phyloP scores from a whole-genome alignment of 768 basidiomycete genomes.

The Termitomyces sp. region DNA sequence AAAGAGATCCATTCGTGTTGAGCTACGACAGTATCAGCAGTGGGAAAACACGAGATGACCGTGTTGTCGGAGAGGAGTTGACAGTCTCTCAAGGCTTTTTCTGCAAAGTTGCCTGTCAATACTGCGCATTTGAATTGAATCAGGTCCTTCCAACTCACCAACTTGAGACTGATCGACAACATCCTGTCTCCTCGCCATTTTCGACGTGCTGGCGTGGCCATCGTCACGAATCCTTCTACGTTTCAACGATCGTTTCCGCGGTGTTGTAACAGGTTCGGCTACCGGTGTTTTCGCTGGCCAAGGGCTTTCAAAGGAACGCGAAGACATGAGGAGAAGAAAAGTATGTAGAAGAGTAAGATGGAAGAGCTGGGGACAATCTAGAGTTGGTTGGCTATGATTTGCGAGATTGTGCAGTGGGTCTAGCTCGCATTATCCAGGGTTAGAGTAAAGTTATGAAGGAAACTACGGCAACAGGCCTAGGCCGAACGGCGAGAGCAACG shows the following conservation, averaged over 20 bases:
- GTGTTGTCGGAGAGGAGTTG: slow-evolving; percentile 61
- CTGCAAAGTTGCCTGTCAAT: slow-evolving; percentile 17
- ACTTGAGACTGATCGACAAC: slow-evolving; percentile 34
- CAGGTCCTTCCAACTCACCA: slow-evolving; percentile 17
- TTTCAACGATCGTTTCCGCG: slow-evolving; percentile 24
- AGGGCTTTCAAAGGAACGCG: slow-evolving; percentile 28
- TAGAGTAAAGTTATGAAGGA: slow-evolving; percentile 7
- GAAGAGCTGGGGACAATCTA: slow-evolving; percentile 19
- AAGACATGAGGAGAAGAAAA: slow-evolving; percentile 28
- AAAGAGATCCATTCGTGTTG: slow-evolving; percentile 77
- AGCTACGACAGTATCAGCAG: slow-evolving; percentile 45
- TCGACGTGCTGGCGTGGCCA: slow-evolving; percentile 20
- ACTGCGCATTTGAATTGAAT: background rate
- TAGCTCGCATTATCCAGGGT: slow-evolving; percentile 29
- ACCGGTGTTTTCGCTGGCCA: slow-evolving; percentile 43
- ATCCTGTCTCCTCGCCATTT: slow-evolving; percentile 30
- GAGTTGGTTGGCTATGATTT: slow-evolving; percentile 18
- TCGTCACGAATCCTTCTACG: slow-evolving; percentile 24
- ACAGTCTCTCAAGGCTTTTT: slow-evolving; percentile 47
- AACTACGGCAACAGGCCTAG: slow-evolving; percentile 6
- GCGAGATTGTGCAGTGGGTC: slow-evolving; percentile 21
- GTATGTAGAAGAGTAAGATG: slow-evolving; percentile 14
- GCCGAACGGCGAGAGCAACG: slow-evolving; percentile 16
- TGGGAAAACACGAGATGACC: slow-evolving; percentile 77
- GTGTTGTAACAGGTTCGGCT: slow-evolving; percentile 6